A percentile compares a stretch with the other conserved stretches of the same genome.
Evolutionary conservation across 1,284 basidiomycete species (phyloP).

Genomic region (Cutaneotrichosporon dermatis): DNA sequence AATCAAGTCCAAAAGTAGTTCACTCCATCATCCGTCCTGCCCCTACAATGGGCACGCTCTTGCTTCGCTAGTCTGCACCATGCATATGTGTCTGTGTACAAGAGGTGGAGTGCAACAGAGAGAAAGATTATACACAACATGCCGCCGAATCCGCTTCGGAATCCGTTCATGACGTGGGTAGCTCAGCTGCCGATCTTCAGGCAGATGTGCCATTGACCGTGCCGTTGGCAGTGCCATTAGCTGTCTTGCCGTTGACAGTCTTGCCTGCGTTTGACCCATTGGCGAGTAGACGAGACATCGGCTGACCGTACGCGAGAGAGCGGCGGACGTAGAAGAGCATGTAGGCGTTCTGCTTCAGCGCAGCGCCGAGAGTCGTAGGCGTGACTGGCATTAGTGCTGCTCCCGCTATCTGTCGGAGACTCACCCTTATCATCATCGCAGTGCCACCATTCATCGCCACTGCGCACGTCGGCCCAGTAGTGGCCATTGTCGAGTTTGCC

Average conservation of each 20-base stretch:
- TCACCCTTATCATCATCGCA: slow-evolving; percentile 88
- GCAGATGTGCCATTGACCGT: slow-evolving; percentile 1
- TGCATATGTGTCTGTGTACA: too few species aligned
- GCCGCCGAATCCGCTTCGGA: too few species aligned
- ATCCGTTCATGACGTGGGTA: too few species aligned
- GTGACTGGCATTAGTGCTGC: slow-evolving; percentile 52
- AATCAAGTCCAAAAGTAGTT: too few species aligned
- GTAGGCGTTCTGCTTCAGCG: slow-evolving; percentile 69
- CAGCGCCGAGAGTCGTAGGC: slow-evolving; percentile 61
- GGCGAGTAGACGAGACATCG: slow-evolving; percentile 19
- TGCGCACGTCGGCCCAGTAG: slow-evolving; percentile 55
- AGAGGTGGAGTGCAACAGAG: too few species aligned
- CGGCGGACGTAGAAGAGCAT: slow-evolving; percentile 92
- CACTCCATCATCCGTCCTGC: too few species aligned
- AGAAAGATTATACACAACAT: too few species aligned
- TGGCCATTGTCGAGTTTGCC: slow-evolving; percentile 93
- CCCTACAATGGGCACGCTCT: too few species aligned
- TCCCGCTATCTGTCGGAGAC: slow-evolving; percentile 20
- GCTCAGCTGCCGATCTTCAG: too few species aligned
- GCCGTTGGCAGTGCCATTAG: slow-evolving; percentile 5
- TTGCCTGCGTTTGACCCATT: slow-evolving; percentile 9
- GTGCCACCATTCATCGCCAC: slow-evolving; percentile 70
- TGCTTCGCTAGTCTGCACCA: too few species aligned
- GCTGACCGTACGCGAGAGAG: slow-evolving; percentile 63
- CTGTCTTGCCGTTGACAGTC: slow-evolving; percentile 9